phyloP scores from a whole-genome alignment of 2,329 filamentous ascomycete species.

The Pseudopyrenochaeta lycopersici region DNA sequence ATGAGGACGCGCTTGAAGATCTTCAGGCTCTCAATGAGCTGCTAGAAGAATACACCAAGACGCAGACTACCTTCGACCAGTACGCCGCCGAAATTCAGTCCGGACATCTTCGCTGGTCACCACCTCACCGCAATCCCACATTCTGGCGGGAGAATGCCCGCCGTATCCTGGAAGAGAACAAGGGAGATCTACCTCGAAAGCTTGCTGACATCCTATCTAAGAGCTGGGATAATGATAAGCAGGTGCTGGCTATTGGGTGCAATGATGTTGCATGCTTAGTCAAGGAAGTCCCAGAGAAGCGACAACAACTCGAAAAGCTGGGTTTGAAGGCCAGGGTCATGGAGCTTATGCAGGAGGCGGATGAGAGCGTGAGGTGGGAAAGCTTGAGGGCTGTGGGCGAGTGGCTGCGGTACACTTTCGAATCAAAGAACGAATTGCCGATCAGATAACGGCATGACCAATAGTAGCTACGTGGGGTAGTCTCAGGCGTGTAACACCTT shows the following conservation, averaged over 20 bases:
- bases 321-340: constrained; percentile 88
- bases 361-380: constrained; percentile 92
- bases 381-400: constrained; percentile 84
- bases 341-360: constrained; percentile 89
- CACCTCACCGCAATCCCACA: constrained; percentile 82
- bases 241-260: constrained; percentile 89
- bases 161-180: constrained; percentile 83
- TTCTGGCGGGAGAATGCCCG: constrained; percentile 95
- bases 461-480: background rate
- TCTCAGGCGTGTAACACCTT: constrained; percentile 7
- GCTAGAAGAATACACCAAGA: constrained; percentile 84
- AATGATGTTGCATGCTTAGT: constrained; percentile 91
- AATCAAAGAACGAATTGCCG: constrained; percentile 46
- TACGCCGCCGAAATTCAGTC: constrained; percentile 84
- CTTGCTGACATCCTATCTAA: constrained; percentile 86
- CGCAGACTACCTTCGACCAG: constrained; percentile 72
- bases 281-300: constrained; percentile 86
- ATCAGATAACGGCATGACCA: constrained; percentile 28
- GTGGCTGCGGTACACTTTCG: constrained; percentile 73
- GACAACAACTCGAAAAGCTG: constrained; percentile 80
- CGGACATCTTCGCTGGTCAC: constrained; percentile 91
- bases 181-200: constrained; percentile 79
- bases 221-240: constrained; percentile 84
- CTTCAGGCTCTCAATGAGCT: constrained; percentile 62
- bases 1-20: constrained; percentile 63